Evolutionary conservation across 371 early-diverging fungal species (phyloP), one percentile per base, ranked within the genome.

Genomic region (Choanephora cucurbitarum): DNA sequence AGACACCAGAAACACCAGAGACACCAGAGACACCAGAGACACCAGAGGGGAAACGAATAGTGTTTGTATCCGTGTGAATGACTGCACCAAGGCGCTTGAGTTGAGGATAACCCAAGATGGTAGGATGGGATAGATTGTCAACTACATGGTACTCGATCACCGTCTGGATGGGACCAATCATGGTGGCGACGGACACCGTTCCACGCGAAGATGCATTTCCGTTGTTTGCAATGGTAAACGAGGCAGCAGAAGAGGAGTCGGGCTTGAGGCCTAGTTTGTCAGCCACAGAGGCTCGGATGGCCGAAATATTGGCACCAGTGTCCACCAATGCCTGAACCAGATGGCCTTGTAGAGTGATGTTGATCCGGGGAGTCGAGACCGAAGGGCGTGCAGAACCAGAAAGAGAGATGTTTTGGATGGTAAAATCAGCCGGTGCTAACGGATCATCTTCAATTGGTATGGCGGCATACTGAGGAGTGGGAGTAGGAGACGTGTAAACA

Each of bases 101-200:
- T 34, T 54, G 45, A 1, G 37, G 44, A 33, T 54, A 54, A 9
- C 54, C 54, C 17, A 57, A 11, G n/a, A 57, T 57, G 0, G 49
- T 21, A 19, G n/a, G 49, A 10, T 49, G 31, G 2, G 49, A 34
- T 1, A 57, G 49, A 8, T 28, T 18, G 9, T 48, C 33, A 7
- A 57, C 44, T 32, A 57, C 50, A 43, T 57, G 57, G 18, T 41
- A 57, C 0, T 19, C 15, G 2, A 57, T 4, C 3, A 8, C n/a
- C 11, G 32, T 21, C 1, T 33, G 3, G 1, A 34, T 6, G 5
- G 43, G 18, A 5, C 44, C 44, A 13, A 57, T 1, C 14, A 49
- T n/a, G 33, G 13, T 10, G 11, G 33, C 18, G 2, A 57, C 21
- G 2, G 6, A n/a, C 11, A 49, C 49, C 32, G 49, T 41, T 1